phyloP scores from a whole-genome alignment of 768 basidiomycete species.

The Phylloporus arenicola region DNA sequence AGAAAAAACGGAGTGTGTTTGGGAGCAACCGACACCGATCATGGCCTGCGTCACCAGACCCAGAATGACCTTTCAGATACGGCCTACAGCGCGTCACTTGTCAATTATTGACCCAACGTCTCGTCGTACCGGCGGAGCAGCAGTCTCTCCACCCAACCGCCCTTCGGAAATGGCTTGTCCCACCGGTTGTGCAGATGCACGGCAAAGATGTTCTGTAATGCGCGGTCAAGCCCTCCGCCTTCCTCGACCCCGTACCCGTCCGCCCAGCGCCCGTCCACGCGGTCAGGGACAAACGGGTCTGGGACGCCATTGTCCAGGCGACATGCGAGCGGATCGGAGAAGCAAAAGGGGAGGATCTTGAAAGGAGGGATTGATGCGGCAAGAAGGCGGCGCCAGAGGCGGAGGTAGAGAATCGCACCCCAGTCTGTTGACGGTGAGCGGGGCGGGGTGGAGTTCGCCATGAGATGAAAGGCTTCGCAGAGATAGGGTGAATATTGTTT shows the following conservation, averaged over 20 bases:
- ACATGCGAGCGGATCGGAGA: conserved; percentile 87
- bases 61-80: background rate
- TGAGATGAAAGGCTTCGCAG: background rate
- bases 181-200: conserved; percentile 96
- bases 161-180: conserved; percentile 75
- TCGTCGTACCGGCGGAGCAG: conserved; percentile 60
- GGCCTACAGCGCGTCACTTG: background rate
- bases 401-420: background rate
- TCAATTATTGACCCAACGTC: conserved; percentile 12
- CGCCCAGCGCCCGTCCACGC: conserved; percentile 54
- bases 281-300: conserved; percentile 72
- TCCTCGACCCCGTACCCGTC: conserved; percentile 47
- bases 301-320: conserved; percentile 87
- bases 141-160: conserved; percentile 84
- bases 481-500: background rate
- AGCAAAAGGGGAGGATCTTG: conserved; percentile 91
- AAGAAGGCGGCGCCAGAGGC: conserved; percentile 40
- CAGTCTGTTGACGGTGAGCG: background rate
- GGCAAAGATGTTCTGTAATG: conserved; percentile 69
- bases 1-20: background rate
- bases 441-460: background rate
- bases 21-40: background rate
- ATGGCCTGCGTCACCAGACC: background rate
- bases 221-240: conserved; percentile 57
- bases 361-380: conserved; percentile 80